Percentiles rank a stretch among this genome's conserved stretches.
These are phyloP conservation scores for Coelastrella sp. DNA, from an alignment of 139 green algal genomes.

Conservation along the genomic window DNA sequence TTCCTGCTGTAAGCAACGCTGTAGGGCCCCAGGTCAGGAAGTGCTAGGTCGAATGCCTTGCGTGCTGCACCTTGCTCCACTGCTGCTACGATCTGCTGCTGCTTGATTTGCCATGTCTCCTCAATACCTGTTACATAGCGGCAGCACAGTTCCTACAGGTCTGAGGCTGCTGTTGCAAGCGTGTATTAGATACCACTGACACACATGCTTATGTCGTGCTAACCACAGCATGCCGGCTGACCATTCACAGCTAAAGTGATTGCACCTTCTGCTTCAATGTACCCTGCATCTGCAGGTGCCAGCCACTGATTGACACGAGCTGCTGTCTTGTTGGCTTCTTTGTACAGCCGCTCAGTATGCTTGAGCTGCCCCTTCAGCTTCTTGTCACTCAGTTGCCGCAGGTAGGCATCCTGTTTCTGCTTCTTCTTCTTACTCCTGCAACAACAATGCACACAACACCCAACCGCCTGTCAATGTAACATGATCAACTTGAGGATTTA, in stretches of 20 bases:
- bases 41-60: conserved; percentile 92
- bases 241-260: too few species aligned
- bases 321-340: conserved; percentile 71
- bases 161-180: background rate
- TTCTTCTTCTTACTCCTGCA: conserved; percentile 42
- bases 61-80: conserved; percentile 70
- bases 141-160: background rate
- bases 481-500: too few species aligned
- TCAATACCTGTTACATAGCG: conserved; percentile 75
- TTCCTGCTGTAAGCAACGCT: conserved; percentile 81
- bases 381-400: conserved; percentile 77
- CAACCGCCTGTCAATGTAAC: background rate
- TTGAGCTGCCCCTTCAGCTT: conserved; percentile 88
- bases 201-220: too few species aligned
- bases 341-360: conserved; percentile 70
- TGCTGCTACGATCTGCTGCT: conserved; percentile 83
- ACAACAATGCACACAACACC: background rate
- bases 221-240: too few species aligned
- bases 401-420: conserved; percentile 46
- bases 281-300: conserved; percentile 79
- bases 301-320: conserved; percentile 84
- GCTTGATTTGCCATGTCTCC: conserved; percentile 88
- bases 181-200: too few species aligned
- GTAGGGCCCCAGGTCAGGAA: conserved; percentile 89
- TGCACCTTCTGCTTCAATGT: conserved; percentile 89